These are phyloP conservation scores for Hypoxylon fuscum DNA, from an alignment of 495 filamentous ascomycete species.

Conservation along the genomic window DNA sequence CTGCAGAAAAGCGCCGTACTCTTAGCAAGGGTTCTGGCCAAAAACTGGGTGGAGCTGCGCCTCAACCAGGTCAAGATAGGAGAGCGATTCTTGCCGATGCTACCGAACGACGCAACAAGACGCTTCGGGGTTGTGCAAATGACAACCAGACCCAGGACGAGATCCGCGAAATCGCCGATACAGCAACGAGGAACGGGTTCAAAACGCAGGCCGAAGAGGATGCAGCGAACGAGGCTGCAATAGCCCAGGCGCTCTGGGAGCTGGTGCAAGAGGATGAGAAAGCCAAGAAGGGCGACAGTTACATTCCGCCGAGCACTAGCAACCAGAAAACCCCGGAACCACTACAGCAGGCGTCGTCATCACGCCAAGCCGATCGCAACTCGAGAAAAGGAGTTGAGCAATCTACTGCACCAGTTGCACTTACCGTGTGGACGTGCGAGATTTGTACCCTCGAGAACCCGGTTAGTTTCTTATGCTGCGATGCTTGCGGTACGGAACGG, in stretches of 20 bases:
- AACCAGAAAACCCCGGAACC: conserved; percentile 3
- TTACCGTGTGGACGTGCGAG: conserved; percentile 73
- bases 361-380: background rate
- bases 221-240: conserved; percentile 89
- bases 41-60: conserved; percentile 72
- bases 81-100: conserved; percentile 78
- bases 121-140: conserved; percentile 76
- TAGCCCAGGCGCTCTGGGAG: conserved; percentile 86
- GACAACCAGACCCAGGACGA: conserved; percentile 67
- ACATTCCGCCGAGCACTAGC: conserved; percentile 61
- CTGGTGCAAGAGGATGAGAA: conserved; percentile 79
- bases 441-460: conserved; percentile 89
- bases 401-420: conserved; percentile 48
- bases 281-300: conserved; percentile 68
- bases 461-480: conserved; percentile 72
- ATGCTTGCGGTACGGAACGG: conserved; percentile 77
- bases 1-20: conserved; percentile 75
- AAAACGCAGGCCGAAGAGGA: conserved; percentile 87
- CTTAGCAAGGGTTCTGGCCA: conserved; percentile 72
- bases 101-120: conserved; percentile 71
- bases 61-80: conserved; percentile 73
- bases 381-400: background rate
- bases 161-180: conserved; percentile 67
- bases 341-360: background rate
- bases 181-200: conserved; percentile 77